These are phyloP conservation scores for Akanthomyces dipterigenus DNA, from an alignment of 2,329 filamentous ascomycete species.

Conservation along the genomic window DNA sequence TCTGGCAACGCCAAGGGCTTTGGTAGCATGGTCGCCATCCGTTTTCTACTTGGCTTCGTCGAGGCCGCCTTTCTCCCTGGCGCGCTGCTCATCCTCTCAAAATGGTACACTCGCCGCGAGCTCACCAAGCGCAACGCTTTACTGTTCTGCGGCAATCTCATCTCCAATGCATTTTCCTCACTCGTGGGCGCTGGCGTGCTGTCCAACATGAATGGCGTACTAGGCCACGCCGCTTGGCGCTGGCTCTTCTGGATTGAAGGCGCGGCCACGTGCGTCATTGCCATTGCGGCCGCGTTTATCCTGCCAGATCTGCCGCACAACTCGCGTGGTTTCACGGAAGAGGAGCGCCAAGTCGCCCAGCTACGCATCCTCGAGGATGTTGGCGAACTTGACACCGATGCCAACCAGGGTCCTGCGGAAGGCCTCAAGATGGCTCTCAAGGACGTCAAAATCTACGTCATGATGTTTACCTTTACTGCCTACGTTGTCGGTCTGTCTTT, in stretches of 20 bases:
- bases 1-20: slow-evolving; percentile 48
- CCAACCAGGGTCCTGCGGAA: slow-evolving; percentile 42
- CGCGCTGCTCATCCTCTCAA: slow-evolving; percentile 54
- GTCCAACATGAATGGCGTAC: slow-evolving; percentile 48
- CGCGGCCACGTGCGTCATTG: slow-evolving; percentile 41
- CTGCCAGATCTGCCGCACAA: slow-evolving; percentile 51
- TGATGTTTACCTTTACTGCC: slow-evolving; percentile 56
- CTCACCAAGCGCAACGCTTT: slow-evolving; percentile 48
- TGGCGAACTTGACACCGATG: slow-evolving; percentile 48
- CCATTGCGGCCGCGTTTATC: slow-evolving; percentile 39
- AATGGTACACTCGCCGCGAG: slow-evolving; percentile 60
- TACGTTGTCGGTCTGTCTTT: slow-evolving; percentile 54
- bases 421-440: slow-evolving; percentile 53
- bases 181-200: slow-evolving; percentile 53
- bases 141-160: slow-evolving; percentile 52
- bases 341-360: slow-evolving; percentile 50
- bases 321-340: slow-evolving; percentile 50
- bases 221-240: slow-evolving; percentile 50
- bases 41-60: slow-evolving; percentile 55
- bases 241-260: slow-evolving; percentile 59
- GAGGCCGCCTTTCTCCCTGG: slow-evolving; percentile 61
- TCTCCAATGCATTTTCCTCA: slow-evolving; percentile 54
- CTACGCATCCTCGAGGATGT: slow-evolving; percentile 51
- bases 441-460: slow-evolving; percentile 56
- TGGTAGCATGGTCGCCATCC: slow-evolving; percentile 45